phyloP scores from a whole-genome alignment of 1,284 basidiomycete species.

The Serendipita sp. region DNA sequence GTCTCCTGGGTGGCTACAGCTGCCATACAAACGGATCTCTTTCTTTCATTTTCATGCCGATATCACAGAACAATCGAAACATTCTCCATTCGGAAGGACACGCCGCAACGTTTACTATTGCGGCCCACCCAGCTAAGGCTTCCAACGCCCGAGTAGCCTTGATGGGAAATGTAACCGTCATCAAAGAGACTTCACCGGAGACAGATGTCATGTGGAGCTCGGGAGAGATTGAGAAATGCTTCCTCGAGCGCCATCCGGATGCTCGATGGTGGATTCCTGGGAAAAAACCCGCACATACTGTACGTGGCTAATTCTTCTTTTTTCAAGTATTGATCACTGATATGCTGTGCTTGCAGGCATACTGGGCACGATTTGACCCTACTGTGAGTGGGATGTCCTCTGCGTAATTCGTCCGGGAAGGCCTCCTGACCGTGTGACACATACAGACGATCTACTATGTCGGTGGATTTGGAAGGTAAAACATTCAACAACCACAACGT shows the following conservation, averaged over 20 bases:
- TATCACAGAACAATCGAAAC: conserved; percentile 46
- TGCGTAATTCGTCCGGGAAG: not conserved
- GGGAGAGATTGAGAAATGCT: conserved; percentile 28
- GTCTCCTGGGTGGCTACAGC: conserved; percentile 21
- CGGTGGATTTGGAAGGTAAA: conserved; percentile 47
- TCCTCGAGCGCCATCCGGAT: conserved; percentile 33
- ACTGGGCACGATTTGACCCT: conserved; percentile 42
- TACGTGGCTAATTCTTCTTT: conserved; percentile 18
- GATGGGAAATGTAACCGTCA: conserved; percentile 38
- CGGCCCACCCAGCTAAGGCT: conserved; percentile 26
- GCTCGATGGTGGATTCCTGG: conserved; percentile 37
- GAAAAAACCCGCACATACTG: conserved; percentile 31
- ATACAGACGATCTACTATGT: conserved; percentile 44
- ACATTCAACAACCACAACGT: conserved; percentile 6
- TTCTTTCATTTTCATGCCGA: conserved; percentile 46
- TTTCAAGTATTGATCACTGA: conserved; percentile 8
- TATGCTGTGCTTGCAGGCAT: conserved; percentile 24
- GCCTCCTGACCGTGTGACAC: conserved; percentile 5
- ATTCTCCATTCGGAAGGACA: conserved; percentile 31
- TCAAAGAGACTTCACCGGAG: conserved; percentile 19
- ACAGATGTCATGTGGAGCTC: conserved; percentile 20
- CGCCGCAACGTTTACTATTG: conserved; percentile 39
- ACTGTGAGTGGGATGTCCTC: conserved; percentile 25
- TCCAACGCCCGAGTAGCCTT: conserved; percentile 40
- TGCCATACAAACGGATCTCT: conserved; percentile 47